Percentiles rank a stretch among this genome's conserved stretches.
phyloP scores from a whole-genome alignment of 176 grass and related monocot genomes.

The Dendrocalamus sinicus region DNA sequence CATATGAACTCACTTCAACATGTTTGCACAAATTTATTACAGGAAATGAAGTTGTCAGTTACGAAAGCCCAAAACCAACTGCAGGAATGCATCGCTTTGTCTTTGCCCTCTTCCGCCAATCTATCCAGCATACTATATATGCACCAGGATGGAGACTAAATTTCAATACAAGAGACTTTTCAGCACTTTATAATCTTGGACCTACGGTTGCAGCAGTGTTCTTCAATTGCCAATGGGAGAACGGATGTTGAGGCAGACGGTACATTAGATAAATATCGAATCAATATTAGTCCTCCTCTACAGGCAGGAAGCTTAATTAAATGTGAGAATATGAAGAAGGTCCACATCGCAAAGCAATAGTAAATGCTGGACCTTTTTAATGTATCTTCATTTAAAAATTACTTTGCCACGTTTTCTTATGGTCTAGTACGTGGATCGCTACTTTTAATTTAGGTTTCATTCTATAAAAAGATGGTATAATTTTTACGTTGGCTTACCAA shows the following conservation, averaged over 20 bases:
- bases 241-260: constrained; percentile 88
- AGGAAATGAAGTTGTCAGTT: constrained; percentile 91
- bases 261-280: constrained; percentile 63
- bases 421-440: too few relatives aligned
- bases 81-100: constrained; percentile 94
- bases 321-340: constrained; percentile 27
- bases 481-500: too few relatives aligned
- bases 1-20: constrained; percentile 38
- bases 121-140: constrained; percentile 71
- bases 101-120: constrained; percentile 91
- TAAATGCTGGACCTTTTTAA: constrained; percentile 41
- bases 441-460: too few relatives aligned
- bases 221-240: constrained; percentile 99
- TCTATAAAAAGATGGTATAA: too few relatives aligned
- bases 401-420: background rate
- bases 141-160: constrained; percentile 90
- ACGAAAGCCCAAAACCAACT: constrained; percentile 92
- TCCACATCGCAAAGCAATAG: constrained; percentile 23
- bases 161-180: constrained; percentile 95
- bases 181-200: constrained; percentile 82
- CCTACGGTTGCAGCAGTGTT: constrained; percentile 68
- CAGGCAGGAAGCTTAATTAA: constrained; percentile 28
- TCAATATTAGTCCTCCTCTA: constrained; percentile 36
- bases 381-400: constrained; percentile 50
- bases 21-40: constrained; percentile 45